Evolutionary conservation across 208 protist species (phyloP).

Genomic region (Leishmania lainsoni): DNA sequence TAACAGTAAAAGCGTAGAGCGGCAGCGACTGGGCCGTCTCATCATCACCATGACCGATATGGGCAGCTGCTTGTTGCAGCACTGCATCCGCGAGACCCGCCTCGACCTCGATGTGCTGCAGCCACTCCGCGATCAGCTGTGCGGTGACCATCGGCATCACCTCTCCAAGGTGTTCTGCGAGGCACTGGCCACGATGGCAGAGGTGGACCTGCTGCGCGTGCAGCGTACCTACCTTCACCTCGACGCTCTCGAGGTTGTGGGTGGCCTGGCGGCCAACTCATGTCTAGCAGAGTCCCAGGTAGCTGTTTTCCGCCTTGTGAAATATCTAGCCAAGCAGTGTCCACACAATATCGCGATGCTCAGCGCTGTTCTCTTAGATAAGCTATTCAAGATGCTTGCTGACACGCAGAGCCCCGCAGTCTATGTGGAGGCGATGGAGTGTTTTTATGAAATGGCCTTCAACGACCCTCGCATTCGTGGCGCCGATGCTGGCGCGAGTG

Average conservation of each 20-base stretch:
- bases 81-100: slow-evolving; percentile 36
- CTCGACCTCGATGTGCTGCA: slow-evolving; percentile 43
- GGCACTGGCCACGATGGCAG: slow-evolving; percentile 34
- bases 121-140: slow-evolving; percentile 66
- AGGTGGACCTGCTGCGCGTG: slow-evolving; percentile 30
- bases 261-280: slow-evolving; percentile 39
- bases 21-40: slow-evolving; percentile 37
- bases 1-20: slow-evolving; percentile 20
- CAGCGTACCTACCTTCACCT: slow-evolving; percentile 53
- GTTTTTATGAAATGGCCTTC: slow-evolving; percentile 69
- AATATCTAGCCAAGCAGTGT: slow-evolving; percentile 42
- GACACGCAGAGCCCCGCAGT: slow-evolving; percentile 46
- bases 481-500: background rate
- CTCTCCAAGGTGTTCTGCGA: slow-evolving; percentile 67
- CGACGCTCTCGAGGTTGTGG: slow-evolving; percentile 72
- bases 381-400: slow-evolving; percentile 42
- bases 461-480: slow-evolving; percentile 49
- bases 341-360: slow-evolving; percentile 55
- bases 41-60: slow-evolving; percentile 30
- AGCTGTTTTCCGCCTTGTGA: slow-evolving; percentile 46
- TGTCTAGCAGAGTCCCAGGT: slow-evolving; percentile 63
- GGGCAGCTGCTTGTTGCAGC: slow-evolving; percentile 33
- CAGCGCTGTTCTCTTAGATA: slow-evolving; percentile 39
- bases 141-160: slow-evolving; percentile 29
- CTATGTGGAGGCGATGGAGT: slow-evolving; percentile 59